Evolutionary conservation across 495 filamentous ascomycete genomes (phyloP).

Genomic region (Aspergillus nidulans): DNA sequence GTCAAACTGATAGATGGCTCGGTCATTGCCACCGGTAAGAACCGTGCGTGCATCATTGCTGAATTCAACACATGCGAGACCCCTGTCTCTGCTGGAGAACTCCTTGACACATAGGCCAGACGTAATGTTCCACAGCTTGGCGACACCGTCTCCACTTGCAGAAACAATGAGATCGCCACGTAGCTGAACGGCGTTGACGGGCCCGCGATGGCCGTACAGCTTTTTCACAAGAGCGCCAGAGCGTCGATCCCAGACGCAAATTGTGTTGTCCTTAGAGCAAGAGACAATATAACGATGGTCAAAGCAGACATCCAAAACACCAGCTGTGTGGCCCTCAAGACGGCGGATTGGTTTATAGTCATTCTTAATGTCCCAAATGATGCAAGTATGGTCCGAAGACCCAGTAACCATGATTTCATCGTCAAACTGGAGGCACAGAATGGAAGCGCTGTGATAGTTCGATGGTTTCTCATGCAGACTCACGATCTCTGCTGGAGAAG

Average conservation of each 20-base stretch:
- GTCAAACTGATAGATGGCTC: constrained; percentile 90
- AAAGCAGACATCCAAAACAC: constrained; percentile 89
- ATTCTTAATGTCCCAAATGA: constrained; percentile 78
- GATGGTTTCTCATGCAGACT: constrained; percentile 26
- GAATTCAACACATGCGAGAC: constrained; percentile 93
- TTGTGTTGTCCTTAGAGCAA: constrained; percentile 88
- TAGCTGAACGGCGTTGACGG: constrained; percentile 93
- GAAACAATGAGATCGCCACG: constrained; percentile 87
- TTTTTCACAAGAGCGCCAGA: constrained; percentile 69
- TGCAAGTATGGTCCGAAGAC: constrained; percentile 86
- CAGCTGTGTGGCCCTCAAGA: constrained; percentile 71
- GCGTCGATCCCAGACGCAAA: constrained; percentile 87
- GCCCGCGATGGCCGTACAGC: constrained; percentile 77
- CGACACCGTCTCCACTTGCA: constrained; percentile 86
- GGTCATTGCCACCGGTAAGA: constrained; percentile 89
- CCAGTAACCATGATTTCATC: constrained; percentile 89
- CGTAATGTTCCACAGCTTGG: constrained; percentile 91
- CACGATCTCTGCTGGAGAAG: constrained; percentile 26
- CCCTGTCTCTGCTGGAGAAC: constrained; percentile 79
- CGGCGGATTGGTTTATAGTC: constrained; percentile 74
- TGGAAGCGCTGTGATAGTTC: constrained; percentile 75
- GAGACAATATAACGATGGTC: constrained; percentile 90
- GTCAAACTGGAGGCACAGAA: constrained; percentile 93
- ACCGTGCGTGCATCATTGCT: constrained; percentile 85
- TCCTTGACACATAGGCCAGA: constrained; percentile 81